Base-by-base conservation (phyloP, 164 flowering plant species). In the Vitis vinifera region DNA sequence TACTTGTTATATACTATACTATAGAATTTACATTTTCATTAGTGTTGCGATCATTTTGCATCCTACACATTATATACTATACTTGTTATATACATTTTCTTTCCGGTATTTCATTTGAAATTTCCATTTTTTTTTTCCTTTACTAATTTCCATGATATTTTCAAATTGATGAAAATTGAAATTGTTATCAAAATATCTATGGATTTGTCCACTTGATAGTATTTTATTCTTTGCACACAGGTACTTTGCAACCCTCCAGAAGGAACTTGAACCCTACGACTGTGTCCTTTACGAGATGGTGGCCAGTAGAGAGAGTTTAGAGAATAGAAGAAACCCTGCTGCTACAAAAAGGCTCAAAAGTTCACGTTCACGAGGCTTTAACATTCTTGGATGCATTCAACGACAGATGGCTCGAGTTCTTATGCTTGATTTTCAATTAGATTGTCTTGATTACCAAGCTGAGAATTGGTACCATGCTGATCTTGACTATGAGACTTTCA, bases 201-300 rank as follows among this genome's bases (percentile, higher is more conserved):
- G 44, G 7, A 37, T 37, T 6, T 37, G 44, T 37, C 44, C 44
- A 37, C 44, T 37, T 37, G 8, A 37, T 37, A 37, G 4, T 37
- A 3, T 31, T 11, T 37, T 48, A 16, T 1, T 51, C 15, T 23
- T 5, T 80, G 78, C 83, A 37, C 44, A 3, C 44, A 95, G 99
- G 82, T 95, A 95, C 78, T 95, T 95, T 63, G 71, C 63, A 10
- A 78, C 85, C 19, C 88, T 95, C 16, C 97, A 93, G 77, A 84
- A 90, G 78, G 93, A 86, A 70, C 94, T 95, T 67, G 92, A 87
- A 57, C 48, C 74, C 56, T 95, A 91, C 77, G 97, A 95, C 63
- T 93, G 94, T 75, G 91, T 95, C 56, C 93, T 95, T 49, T 95
- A 89, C 79, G 99, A 95, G 89, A 95, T 95, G 98, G 98, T 95